A percentile compares a stretch with the other conserved stretches of the same genome.
phyloP scores from a whole-genome alignment of 2,329 filamentous ascomycete species.

The Orbilia oligospora region DNA sequence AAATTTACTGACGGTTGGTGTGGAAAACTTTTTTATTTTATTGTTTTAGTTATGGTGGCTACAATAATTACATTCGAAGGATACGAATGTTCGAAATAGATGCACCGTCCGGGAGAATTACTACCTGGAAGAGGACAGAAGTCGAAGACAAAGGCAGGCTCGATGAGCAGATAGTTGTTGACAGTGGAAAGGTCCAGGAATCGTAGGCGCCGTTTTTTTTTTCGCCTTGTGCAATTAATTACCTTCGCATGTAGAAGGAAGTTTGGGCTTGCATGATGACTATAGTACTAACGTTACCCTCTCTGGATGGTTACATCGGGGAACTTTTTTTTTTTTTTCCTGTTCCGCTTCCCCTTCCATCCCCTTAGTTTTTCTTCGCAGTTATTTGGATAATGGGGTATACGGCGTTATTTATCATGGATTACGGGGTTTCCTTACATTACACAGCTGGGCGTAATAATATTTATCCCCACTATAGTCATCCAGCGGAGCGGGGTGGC shows the following conservation, averaged over 20 bases:
- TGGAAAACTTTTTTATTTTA: not conserved
- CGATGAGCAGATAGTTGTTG: slow-evolving; percentile 78
- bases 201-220: slow-evolving; percentile 20
- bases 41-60: slow-evolving; percentile 76
- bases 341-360: not conserved
- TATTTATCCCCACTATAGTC: slow-evolving; percentile 13
- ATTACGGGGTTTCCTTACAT: slow-evolving; percentile 31
- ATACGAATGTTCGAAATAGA: slow-evolving; percentile 93
- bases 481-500: slow-evolving; percentile 28
- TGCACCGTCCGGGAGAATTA: slow-evolving; percentile 87
- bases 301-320: slow-evolving; percentile 28
- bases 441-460: slow-evolving; percentile 34
- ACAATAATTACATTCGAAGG: slow-evolving; percentile 85
- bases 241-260: slow-evolving; percentile 16
- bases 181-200: slow-evolving; percentile 69
- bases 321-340: too few relatives aligned
- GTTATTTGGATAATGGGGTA: slow-evolving; percentile 25
- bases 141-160: slow-evolving; percentile 71
- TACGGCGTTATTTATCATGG: slow-evolving; percentile 51
- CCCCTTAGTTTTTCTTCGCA: slow-evolving; percentile 8
- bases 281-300: slow-evolving; percentile 3
- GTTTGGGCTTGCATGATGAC: slow-evolving; percentile 11
- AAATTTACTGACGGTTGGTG: slow-evolving; percentile 20
- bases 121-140: slow-evolving; percentile 92
- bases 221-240: slow-evolving; percentile 3